phyloP scores from a whole-genome alignment of 2,329 filamentous ascomycete species.

The Ophiostoma quercus region DNA sequence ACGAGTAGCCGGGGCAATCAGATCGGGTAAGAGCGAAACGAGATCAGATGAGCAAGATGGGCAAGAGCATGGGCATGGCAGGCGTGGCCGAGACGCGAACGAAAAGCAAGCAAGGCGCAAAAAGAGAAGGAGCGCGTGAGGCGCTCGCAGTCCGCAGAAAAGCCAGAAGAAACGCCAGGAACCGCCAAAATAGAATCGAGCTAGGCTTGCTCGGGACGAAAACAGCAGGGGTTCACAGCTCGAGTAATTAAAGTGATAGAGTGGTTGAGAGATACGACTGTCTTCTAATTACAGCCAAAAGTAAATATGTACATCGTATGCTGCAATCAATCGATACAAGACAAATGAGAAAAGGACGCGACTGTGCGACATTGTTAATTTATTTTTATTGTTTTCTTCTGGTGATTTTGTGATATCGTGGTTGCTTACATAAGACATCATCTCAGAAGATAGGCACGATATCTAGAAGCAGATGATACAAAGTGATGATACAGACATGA shows the following conservation, averaged over 20 bases:
- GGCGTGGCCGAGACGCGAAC: background rate
- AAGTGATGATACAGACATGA: background rate
- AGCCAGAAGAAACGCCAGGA: background rate
- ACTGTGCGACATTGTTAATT: background rate
- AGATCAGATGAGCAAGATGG: background rate
- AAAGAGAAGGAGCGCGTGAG: slow-evolving; percentile 4
- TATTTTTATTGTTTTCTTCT: background rate
- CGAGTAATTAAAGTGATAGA: background rate
- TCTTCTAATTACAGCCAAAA: background rate
- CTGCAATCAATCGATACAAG: background rate
- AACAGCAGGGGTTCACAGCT: slow-evolving; percentile 7
- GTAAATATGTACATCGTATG: background rate
- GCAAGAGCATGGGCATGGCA: background rate
- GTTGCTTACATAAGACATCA: background rate
- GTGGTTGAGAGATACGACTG: background rate
- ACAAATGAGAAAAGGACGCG: slow-evolving; percentile 2
- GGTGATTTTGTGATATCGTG: background rate
- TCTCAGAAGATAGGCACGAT: background rate
- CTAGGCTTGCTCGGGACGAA: slow-evolving; percentile 7
- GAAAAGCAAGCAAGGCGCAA: background rate
- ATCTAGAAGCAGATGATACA: background rate
- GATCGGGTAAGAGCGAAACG: background rate
- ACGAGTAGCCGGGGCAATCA: background rate
- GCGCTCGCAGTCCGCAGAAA: slow-evolving; percentile 2
- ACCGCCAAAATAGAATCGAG: slow-evolving; percentile 4